Percentiles rank a stretch among this genome's conserved stretches.
Evolutionary conservation across 495 filamentous ascomycete species (phyloP).

Genomic region (Penicillium macrosclerotiorum): DNA sequence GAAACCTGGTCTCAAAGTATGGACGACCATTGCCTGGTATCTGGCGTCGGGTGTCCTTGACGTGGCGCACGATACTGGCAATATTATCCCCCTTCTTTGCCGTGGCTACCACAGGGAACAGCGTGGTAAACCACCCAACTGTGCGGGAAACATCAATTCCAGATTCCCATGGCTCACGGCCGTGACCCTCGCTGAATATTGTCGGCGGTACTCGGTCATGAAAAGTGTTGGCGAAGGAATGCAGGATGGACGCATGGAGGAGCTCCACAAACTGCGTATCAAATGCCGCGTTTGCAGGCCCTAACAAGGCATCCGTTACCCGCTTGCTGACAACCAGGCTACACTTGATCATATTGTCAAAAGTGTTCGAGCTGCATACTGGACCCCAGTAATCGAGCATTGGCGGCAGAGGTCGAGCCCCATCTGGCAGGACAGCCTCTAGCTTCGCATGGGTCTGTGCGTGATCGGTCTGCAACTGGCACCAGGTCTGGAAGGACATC

Average conservation of each 20-base stretch:
- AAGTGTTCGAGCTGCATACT: no score
- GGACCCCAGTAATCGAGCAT: no score
- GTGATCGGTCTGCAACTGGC: no score
- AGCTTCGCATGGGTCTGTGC: no score
- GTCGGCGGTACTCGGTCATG: constrained; percentile 43
- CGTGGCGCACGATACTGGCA: no score
- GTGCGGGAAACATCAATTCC: constrained; percentile 41
- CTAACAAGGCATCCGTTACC: constrained; percentile 27
- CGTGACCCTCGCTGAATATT: constrained; percentile 43
- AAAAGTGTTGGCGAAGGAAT: constrained; percentile 34
- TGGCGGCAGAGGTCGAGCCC: no score
- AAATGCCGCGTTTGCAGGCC: constrained; percentile 27
- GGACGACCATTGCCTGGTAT: background rate
- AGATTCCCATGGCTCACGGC: constrained; percentile 35
- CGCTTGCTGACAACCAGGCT: background rate
- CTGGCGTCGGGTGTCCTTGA: background rate
- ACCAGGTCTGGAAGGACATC: no score
- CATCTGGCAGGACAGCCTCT: no score
- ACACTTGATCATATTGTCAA: background rate
- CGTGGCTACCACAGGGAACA: no score
- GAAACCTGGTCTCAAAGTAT: background rate
- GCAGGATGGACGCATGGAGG: constrained; percentile 33
- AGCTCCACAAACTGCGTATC: constrained; percentile 42
- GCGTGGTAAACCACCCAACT: constrained; percentile 52
- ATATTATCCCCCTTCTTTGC: no score